These are phyloP conservation scores for Lagenaria siceraria DNA, from an alignment of 306 rosid species.

Conservation along the genomic window DNA sequence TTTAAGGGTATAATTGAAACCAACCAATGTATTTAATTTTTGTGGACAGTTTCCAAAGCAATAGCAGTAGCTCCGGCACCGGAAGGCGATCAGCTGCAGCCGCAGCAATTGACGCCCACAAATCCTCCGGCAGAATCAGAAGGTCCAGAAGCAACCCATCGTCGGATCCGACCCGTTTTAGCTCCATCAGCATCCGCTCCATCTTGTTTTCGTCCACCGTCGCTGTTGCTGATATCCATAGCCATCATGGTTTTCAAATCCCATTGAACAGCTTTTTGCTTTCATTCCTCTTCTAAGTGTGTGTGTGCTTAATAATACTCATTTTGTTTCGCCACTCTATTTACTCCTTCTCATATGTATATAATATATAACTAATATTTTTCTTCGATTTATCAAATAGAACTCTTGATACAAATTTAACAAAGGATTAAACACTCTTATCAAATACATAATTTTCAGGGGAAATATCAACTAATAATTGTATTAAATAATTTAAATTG, in stretches of 20 bases:
- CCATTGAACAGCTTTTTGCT: neutral
- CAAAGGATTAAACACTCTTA: too few species aligned
- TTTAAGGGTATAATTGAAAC: neutral
- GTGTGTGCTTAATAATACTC: neutral
- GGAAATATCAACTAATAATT: too few species aligned
- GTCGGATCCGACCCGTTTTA: conserved; percentile 5
- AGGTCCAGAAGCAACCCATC: neutral
- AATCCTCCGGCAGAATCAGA: neutral
- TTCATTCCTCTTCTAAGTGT: neutral
- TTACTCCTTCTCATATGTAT: too few species aligned
- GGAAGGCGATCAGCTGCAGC: neutral
- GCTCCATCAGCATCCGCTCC: neutral
- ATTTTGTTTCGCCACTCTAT: neutral
- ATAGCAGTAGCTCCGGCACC: neutral
- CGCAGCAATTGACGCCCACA: neutral
- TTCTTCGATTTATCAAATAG: too few species aligned
- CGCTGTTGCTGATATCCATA: neutral
- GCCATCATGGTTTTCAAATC: neutral
- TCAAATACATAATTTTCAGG: too few species aligned
- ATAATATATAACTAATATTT: too few species aligned
- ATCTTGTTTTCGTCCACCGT: neutral
- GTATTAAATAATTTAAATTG: too few species aligned
- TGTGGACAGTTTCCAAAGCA: neutral
- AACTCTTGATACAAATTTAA: too few species aligned
- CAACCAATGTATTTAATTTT: neutral